A percentile compares a stretch with the other conserved stretches of the same genome.
Conservation (phyloP, 192 early-diverging fungal species). For the Backusella westeae region DNA sequence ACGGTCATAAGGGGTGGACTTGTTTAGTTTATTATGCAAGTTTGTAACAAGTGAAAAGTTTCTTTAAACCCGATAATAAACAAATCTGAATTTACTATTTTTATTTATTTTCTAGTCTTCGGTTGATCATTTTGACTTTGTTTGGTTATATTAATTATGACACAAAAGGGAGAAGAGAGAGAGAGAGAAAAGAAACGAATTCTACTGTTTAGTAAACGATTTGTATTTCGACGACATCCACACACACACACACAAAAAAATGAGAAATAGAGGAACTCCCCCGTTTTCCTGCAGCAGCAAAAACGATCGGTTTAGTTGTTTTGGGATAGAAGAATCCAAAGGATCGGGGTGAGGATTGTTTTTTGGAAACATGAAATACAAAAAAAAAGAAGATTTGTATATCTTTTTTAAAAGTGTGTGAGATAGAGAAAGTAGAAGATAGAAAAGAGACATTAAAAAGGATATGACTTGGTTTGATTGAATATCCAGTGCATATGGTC, state of each 20-base stretch:
- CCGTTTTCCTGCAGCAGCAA: neutral
- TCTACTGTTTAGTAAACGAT: slow-evolving; percentile 1
- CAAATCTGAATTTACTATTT: neutral
- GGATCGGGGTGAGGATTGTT: neutral
- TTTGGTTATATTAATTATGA: slow-evolving; percentile 12
- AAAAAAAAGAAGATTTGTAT: neutral
- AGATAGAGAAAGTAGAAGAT: no score
- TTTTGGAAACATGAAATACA: neutral
- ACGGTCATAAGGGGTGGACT: neutral
- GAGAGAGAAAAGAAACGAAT: neutral
- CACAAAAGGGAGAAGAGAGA: neutral
- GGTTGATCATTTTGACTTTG: neutral
- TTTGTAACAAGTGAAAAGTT: neutral
- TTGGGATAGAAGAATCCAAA: neutral
- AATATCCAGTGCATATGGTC: slow-evolving; percentile 7
- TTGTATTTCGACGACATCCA: slow-evolving; percentile 18
- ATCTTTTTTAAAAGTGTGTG: no score
- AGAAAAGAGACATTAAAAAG: neutral
- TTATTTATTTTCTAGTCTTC: neutral
- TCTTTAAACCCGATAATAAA: neutral
- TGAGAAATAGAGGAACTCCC: neutral
- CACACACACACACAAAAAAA: neutral
- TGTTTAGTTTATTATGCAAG: neutral
- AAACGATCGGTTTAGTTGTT: neutral
- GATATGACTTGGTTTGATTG: neutral